These are phyloP conservation scores for Blastomyces gilchristii DNA, from an alignment of 2,329 filamentous ascomycete species.

Conservation along the genomic window DNA sequence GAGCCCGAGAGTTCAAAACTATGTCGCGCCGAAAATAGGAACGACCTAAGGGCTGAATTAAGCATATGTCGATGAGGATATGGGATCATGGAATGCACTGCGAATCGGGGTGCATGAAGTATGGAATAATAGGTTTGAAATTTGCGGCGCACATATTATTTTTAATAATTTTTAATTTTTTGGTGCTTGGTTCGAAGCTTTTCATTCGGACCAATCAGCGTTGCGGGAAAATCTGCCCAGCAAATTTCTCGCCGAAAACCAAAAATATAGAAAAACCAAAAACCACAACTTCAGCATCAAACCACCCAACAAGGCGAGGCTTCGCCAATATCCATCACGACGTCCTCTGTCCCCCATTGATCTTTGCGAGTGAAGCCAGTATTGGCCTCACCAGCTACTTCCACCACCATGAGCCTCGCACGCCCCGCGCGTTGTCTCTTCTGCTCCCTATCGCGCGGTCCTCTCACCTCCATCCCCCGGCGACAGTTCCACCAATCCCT, in stretches of 20 bases:
- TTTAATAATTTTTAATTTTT: not conserved
- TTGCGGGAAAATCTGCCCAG: not conserved
- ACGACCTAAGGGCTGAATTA: not conserved
- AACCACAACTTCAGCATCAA: not conserved
- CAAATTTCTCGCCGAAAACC: not conserved
- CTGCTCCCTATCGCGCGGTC: conserved; percentile 37
- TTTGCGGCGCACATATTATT: not conserved
- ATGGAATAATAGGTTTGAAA: not conserved
- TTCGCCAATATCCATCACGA: conserved; percentile 2
- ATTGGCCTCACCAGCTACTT: conserved; percentile 21
- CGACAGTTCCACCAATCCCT: conserved; percentile 42
- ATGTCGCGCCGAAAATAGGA: conserved; percentile 3
- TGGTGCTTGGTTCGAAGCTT: not conserved
- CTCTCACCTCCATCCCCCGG: conserved; percentile 34
- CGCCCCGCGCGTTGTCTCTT: conserved; percentile 42
- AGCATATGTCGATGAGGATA: not conserved
- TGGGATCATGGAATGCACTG: not conserved
- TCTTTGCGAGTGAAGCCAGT: conserved; percentile 10
- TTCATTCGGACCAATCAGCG: not conserved
- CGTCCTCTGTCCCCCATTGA: conserved; percentile 10
- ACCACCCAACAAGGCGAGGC: not conserved
- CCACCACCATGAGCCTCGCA: conserved; percentile 39
- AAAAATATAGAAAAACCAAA: not conserved
- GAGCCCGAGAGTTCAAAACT: not conserved
- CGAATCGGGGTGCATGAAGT: not conserved